phyloP scores from a whole-genome alignment of 2,329 filamentous ascomycete species.

The Ophiosphaerella korrae region DNA sequence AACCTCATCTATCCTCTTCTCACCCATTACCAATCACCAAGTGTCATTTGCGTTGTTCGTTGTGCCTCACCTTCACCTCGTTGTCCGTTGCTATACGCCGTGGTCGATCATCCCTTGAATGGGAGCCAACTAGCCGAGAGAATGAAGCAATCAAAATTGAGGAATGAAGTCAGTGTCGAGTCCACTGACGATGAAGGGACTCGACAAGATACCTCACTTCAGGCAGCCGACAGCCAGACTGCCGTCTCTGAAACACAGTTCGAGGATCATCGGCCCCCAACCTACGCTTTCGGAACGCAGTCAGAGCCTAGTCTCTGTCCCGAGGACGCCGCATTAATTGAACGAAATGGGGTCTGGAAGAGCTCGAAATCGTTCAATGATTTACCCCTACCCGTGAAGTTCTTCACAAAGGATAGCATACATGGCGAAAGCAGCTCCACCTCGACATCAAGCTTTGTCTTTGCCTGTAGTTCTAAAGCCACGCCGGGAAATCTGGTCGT shows the following conservation, averaged over 20 bases:
- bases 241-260: constrained; percentile 27
- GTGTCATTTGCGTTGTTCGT: neutral
- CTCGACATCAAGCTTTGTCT: too few relatives aligned
- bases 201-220: constrained; percentile 5
- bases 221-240: constrained; percentile 24
- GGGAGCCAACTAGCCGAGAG: constrained; percentile 8
- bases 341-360: constrained; percentile 5
- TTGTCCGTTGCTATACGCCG: constrained; percentile 1
- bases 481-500: too few relatives aligned
- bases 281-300: neutral
- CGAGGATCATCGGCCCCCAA: constrained; percentile 1
- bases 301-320: constrained; percentile 4
- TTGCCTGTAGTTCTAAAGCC: too few relatives aligned
- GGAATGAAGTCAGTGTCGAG: constrained; percentile 22
- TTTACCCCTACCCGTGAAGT: neutral
- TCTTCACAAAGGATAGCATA: neutral
- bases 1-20: neutral
- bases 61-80: neutral
- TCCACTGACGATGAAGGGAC: constrained; percentile 19
- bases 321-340: constrained; percentile 1
- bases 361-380: neutral
- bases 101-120: constrained; percentile 16
- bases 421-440: neutral
- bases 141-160: constrained; percentile 25
- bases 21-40: neutral